Conservation (phyloP, 1,284 basidiomycete genomes). For the Trichosporon sp. region DNA sequence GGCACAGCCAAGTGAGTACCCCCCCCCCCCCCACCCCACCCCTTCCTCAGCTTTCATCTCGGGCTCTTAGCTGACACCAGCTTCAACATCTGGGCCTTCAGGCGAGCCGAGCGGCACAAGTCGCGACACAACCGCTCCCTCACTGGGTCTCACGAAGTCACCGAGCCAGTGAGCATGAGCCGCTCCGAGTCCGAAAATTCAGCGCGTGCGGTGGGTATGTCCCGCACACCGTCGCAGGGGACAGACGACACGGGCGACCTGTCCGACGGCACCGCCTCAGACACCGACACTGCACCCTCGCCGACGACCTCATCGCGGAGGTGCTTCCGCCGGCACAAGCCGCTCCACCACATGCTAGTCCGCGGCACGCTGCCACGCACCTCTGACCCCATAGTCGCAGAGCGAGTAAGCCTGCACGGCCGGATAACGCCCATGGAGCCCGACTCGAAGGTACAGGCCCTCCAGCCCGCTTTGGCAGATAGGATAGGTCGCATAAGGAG, state of each 20-base stretch:
- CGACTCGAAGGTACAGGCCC: constrained; percentile 50
- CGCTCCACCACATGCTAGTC: constrained; percentile 26
- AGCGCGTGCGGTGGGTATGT: neutral
- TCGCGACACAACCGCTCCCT: neutral
- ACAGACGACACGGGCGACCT: neutral
- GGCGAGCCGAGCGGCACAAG: constrained; percentile 27
- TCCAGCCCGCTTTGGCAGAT: constrained; percentile 29
- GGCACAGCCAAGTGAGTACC: constrained; percentile 41
- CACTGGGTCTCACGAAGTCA: neutral
- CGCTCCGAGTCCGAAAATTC: neutral
- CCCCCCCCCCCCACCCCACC: too few relatives aligned
- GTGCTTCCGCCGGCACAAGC: neutral
- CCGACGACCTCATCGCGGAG: neutral
- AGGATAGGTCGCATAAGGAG: constrained; percentile 39
- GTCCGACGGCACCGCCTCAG: neutral
- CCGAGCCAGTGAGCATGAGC: neutral
- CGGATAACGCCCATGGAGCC: constrained; percentile 71
- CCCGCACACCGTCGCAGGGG: neutral
- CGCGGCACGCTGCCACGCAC: constrained; percentile 35
- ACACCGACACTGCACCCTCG: neutral
- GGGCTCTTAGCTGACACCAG: constrained; percentile 13
- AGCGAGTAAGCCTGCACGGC: constrained; percentile 75
- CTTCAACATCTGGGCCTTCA: constrained; percentile 48
- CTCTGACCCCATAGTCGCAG: constrained; percentile 62
- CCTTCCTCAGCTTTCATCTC: neutral